phyloP scores from a whole-genome alignment of 129 eudicot species.

The Dittrichia graveolens region DNA sequence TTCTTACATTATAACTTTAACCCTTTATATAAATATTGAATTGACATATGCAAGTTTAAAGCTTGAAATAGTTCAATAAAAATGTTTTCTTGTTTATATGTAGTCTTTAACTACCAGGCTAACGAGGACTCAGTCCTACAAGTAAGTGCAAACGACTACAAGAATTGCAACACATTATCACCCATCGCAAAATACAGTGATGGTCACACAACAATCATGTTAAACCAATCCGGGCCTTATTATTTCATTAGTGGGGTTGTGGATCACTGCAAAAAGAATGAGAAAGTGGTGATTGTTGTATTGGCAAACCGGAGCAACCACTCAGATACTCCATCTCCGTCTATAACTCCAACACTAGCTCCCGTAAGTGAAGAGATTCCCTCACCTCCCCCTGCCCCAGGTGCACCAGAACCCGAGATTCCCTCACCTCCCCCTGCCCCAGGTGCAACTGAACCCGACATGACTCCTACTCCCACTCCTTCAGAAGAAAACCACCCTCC shows the following conservation, averaged over 20 bases:
- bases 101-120: slow-evolving; percentile 59
- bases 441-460: no score
- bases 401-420: slow-evolving; percentile 29
- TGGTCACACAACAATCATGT: slow-evolving; percentile 37
- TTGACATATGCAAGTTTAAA: no score
- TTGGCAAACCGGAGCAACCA: slow-evolving; percentile 50
- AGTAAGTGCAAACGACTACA: slow-evolving; percentile 54
- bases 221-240: slow-evolving; percentile 42
- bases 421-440: no score
- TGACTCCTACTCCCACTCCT: no score
- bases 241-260: slow-evolving; percentile 46
- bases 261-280: slow-evolving; percentile 40
- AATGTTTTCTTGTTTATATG: neutral
- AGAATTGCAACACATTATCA: slow-evolving; percentile 46
- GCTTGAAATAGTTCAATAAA: neutral
- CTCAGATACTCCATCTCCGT: slow-evolving; percentile 34
- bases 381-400: slow-evolving; percentile 43
- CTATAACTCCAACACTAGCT: slow-evolving; percentile 42
- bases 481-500: neutral
- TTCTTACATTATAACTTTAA: no score
- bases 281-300: slow-evolving; percentile 36
- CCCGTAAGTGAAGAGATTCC: slow-evolving; percentile 36
- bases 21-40: no score
- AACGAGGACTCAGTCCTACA: slow-evolving; percentile 64
- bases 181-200: slow-evolving; percentile 38